These are phyloP conservation scores for Neofusicoccum sp. DNA, from an alignment of 2,329 filamentous ascomycete genomes.

Conservation along the genomic window DNA sequence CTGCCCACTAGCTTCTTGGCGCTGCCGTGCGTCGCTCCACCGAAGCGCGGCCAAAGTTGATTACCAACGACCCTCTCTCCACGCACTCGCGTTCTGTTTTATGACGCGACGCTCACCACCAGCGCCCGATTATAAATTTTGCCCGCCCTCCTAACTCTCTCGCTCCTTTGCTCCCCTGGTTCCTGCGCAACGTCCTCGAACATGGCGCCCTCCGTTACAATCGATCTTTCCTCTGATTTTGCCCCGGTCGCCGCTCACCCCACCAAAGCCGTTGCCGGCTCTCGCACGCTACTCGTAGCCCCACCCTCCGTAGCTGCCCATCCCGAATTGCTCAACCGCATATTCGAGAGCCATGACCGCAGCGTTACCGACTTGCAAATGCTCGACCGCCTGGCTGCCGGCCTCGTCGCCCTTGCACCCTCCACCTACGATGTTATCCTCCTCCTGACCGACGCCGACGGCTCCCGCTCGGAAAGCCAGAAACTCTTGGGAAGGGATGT, in stretches of 20 bases:
- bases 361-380: conserved; percentile 86
- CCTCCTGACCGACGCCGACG: conserved; percentile 76
- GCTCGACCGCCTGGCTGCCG: conserved; percentile 87
- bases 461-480: conserved; percentile 62
- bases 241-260: conserved; percentile 23
- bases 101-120: conserved; percentile 9
- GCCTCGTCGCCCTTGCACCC: conserved; percentile 72
- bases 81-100: neutral
- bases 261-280: conserved; percentile 18
- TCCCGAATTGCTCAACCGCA: conserved; percentile 69
- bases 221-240: conserved; percentile 41
- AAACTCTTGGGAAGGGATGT: conserved; percentile 66
- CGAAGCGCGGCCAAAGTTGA: conserved; percentile 5
- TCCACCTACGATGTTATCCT: conserved; percentile 81
- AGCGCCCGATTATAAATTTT: neutral
- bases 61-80: conserved; percentile 11
- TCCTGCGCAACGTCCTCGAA: neutral
- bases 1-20: conserved; percentile 3
- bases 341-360: conserved; percentile 73
- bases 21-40: conserved; percentile 4
- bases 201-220: conserved; percentile 41
- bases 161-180: neutral
- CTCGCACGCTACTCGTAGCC: conserved; percentile 77
- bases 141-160: neutral
- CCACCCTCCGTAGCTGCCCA: conserved; percentile 87